These are phyloP conservation scores for Lepiota brunneoincarnata DNA, from an alignment of 768 basidiomycete species.

Conservation along the genomic window DNA sequence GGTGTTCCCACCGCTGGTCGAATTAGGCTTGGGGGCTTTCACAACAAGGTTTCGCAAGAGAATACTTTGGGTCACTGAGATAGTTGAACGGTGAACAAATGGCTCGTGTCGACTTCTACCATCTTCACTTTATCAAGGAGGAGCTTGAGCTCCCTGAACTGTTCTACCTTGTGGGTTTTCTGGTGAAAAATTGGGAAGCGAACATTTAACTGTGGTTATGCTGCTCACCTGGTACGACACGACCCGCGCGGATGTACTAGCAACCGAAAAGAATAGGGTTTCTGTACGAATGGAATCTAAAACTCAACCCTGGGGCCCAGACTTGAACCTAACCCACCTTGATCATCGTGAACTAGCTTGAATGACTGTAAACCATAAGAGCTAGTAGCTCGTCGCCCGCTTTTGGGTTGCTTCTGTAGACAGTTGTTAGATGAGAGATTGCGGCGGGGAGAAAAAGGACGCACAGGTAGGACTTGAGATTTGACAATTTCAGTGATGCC, in stretches of 20 bases:
- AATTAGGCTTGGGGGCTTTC: too few relatives aligned
- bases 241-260: slow-evolving; percentile 75
- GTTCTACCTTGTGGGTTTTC: slow-evolving; percentile 42
- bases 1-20: too few relatives aligned
- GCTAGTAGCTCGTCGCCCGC: slow-evolving; percentile 15
- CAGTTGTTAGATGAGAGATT: background rate
- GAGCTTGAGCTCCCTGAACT: slow-evolving; percentile 34
- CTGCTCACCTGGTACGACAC: slow-evolving; percentile 62
- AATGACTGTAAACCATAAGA: slow-evolving; percentile 46
- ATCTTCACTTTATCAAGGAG: slow-evolving; percentile 27
- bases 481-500: slow-evolving; percentile 48
- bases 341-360: slow-evolving; percentile 40
- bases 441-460: slow-evolving; percentile 7
- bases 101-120: slow-evolving; percentile 14
- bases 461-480: slow-evolving; percentile 20
- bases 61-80: too few relatives aligned
- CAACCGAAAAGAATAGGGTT: slow-evolving; percentile 73
- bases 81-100: background rate
- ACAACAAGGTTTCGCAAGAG: too few relatives aligned
- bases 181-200: slow-evolving; percentile 18
- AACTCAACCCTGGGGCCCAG: background rate
- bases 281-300: slow-evolving; percentile 25
- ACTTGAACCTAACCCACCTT: slow-evolving; percentile 7
- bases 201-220: background rate
- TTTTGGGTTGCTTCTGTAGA: background rate